Base-by-base conservation (phyloP, 257 asterid species). In the Nicotiana tomentosiformis region DNA sequence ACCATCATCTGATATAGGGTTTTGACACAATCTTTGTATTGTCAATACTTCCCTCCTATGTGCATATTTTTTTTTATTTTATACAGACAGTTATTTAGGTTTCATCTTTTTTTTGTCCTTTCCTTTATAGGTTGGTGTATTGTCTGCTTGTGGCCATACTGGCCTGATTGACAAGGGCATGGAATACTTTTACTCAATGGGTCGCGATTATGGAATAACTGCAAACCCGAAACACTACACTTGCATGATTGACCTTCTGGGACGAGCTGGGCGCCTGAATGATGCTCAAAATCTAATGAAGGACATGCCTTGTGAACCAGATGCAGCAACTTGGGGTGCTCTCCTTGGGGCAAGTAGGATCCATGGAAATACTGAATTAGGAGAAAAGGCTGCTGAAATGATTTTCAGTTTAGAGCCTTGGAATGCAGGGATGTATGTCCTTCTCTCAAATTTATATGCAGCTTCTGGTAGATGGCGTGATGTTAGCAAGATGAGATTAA, bases 321-420 rank as follows among this genome's bases (percentile, higher is more conserved):
- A 96, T 67, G 97, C 99, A 85, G 97, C 98, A 58, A 91, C 98
- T 23, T 96, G 99, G 99, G 98, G 98, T 78, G 97, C 99, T 60
- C 94, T 96, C 69, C 98, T 96, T n/a, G 98, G 98, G 78, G 99
- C 99, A 67, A 91, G 99, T 88, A 87, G 95, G 87, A 94, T 92
- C 64, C 98, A 96, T 65, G 98, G 98, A 23, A 89, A 92, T 82
- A 89, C 97, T 15, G 89, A 86, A 84, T 82, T 96, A 77, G 99
- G 98, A 70, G 98, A 96, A 92, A 92, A 91, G 74, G 99, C 99
- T 66, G 99, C 98, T 23, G 93, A 92, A 81, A 94, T 90, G 93
- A 88, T 96, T 82, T 91, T 96, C 66, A 62, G 89, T 65, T 83
- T 91, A 83, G 99, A 96, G 80, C 99, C 98, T 33, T 91, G 98